A percentile compares a stretch with the other conserved stretches of the same genome.
phyloP scores from a whole-genome alignment of 306 rosid genomes.

The Quercus variabilis region DNA sequence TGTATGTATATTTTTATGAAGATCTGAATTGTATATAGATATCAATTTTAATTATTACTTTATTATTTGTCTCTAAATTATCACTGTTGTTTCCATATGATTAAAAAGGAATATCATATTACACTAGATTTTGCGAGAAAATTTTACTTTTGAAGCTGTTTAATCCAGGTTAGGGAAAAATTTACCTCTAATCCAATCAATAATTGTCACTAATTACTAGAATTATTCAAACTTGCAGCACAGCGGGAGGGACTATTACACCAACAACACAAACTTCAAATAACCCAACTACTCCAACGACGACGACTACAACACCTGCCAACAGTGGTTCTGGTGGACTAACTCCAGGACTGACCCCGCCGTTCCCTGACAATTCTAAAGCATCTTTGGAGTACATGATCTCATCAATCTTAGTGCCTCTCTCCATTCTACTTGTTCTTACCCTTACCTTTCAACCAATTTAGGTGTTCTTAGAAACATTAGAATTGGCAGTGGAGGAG shows the following conservation, averaged over 20 bases:
- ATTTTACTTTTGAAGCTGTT: no score
- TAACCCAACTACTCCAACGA: conserved; percentile 39
- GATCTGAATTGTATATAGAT: no score
- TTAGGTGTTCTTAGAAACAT: conserved; percentile 19
- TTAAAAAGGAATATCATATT: no score
- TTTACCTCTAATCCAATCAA: no score
- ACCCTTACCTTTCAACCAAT: conserved; percentile 16
- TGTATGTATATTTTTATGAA: no score
- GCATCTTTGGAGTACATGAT: conserved; percentile 23
- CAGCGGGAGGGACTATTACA: conserved; percentile 67
- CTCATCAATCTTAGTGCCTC: conserved; percentile 12
- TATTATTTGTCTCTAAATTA: no score
- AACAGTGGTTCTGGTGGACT: conserved; percentile 30
- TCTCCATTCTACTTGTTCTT: conserved; percentile 26
- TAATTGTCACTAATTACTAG: conserved; percentile 6
- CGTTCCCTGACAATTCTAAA: conserved; percentile 42
- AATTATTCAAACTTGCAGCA: conserved; percentile 34
- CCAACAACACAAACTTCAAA: conserved; percentile 43
- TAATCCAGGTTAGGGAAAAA: no score
- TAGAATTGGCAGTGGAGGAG: conserved; percentile 17
- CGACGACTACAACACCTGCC: conserved; percentile 38
- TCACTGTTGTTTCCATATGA: no score
- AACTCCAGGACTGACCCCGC: conserved; percentile 44
- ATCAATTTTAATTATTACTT: no score
- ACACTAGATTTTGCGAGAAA: no score